A percentile compares a stretch with the other conserved stretches of the same genome.
Conservation (phyloP, 768 basidiomycete genomes). For the Trametes punicea region DNA sequence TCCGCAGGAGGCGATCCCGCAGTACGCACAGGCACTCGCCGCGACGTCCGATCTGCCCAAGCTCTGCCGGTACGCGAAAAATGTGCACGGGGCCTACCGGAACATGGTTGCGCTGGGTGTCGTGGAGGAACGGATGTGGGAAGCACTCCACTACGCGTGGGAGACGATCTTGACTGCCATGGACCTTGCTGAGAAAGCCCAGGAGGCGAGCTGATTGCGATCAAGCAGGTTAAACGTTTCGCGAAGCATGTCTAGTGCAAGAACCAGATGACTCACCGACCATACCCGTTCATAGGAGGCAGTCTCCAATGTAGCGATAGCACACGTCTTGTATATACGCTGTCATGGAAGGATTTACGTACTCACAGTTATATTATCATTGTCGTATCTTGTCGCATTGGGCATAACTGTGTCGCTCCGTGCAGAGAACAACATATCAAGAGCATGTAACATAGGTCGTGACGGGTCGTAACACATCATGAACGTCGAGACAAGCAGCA, state of each 20-base stretch:
- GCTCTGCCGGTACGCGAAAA: constrained; percentile 8
- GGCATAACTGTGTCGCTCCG: too few species aligned
- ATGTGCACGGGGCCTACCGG: constrained; percentile 9
- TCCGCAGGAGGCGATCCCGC: background rate
- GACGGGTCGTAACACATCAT: constrained; percentile 11
- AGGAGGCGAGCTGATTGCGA: background rate
- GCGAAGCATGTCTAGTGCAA: too few species aligned
- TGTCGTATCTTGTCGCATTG: too few species aligned
- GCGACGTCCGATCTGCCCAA: background rate
- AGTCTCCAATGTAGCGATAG: background rate
- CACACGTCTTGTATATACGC: background rate
- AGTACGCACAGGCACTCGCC: background rate
- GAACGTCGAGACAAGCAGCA: constrained; percentile 11
- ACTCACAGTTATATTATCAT: too few species aligned
- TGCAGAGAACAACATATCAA: too few species aligned
- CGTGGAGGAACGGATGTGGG: constrained; percentile 40
- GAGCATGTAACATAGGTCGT: constrained; percentile 8
- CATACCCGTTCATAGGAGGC: background rate
- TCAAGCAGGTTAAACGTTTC: too few species aligned
- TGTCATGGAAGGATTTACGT: too few species aligned
- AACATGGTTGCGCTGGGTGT: constrained; percentile 47
- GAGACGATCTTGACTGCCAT: constrained; percentile 38
- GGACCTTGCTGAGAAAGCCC: constrained; percentile 3
- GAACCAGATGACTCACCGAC: background rate
- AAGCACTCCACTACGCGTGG: constrained; percentile 45